phyloP scores from a whole-genome alignment of 495 filamentous ascomycete species.

The Aspergillus nanangensis region DNA sequence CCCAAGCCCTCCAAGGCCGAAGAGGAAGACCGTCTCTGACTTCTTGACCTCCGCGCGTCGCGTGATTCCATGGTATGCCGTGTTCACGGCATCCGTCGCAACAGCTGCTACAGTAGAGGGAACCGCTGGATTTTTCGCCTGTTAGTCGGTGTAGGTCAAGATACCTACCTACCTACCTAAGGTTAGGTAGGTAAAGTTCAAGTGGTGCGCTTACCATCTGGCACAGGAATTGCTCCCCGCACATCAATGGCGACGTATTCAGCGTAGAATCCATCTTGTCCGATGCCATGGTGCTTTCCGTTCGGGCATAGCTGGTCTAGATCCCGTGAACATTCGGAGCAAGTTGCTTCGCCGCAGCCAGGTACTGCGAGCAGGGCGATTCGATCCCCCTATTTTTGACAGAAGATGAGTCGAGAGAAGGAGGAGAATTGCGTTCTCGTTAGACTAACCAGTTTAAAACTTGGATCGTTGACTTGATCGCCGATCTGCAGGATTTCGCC shows the following conservation, averaged over 20 bases:
- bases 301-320: slow-evolving; percentile 15
- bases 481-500: slow-evolving; percentile 19
- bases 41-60: slow-evolving; percentile 17
- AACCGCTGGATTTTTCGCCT: slow-evolving; percentile 4
- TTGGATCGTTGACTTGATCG: slow-evolving; percentile 6
- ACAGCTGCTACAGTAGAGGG: slow-evolving; percentile 14
- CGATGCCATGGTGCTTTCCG: slow-evolving; percentile 18
- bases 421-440: neutral
- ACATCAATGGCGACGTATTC: slow-evolving; percentile 18
- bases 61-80: slow-evolving; percentile 19
- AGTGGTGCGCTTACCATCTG: slow-evolving; percentile 7
- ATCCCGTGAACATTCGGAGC: slow-evolving; percentile 17
- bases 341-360: slow-evolving; percentile 13
- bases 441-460: slow-evolving; percentile 8
- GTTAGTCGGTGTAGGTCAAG: too few relatives aligned
- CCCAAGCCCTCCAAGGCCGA: slow-evolving; percentile 17
- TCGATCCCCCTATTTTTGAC: slow-evolving; percentile 6
- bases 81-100: slow-evolving; percentile 20
- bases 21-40: slow-evolving; percentile 17
- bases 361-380: slow-evolving; percentile 17
- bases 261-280: slow-evolving; percentile 21
- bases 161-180: neutral
- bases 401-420: neutral
- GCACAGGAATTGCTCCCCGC: slow-evolving; percentile 15
- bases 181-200: neutral